These are phyloP conservation scores for Backusella psychrophila DNA, from an alignment of 192 early-diverging fungal species.

Conservation along the genomic window DNA sequence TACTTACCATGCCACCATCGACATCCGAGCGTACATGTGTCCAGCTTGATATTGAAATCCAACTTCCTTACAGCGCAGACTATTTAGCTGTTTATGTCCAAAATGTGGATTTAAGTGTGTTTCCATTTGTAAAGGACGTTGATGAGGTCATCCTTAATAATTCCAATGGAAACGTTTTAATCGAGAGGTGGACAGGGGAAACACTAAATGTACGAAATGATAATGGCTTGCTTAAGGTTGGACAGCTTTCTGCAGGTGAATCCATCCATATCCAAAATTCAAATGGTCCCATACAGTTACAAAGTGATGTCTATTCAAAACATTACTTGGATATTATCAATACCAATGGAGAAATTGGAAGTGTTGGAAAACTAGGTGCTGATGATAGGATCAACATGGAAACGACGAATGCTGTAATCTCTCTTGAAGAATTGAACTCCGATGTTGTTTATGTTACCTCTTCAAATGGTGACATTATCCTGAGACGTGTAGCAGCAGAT, in stretches of 20 bases:
- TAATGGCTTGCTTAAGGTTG: background rate
- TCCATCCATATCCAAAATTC: background rate
- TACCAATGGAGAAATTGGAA: background rate
- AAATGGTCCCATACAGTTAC: background rate
- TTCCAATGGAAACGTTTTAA: background rate
- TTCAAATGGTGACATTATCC: background rate
- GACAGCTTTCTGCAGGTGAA: background rate
- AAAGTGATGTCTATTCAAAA: background rate
- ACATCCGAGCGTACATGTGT: background rate
- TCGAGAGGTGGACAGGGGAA: conserved; percentile 2
- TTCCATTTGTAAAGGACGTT: conserved; percentile 1
- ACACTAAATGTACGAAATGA: background rate
- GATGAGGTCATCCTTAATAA: background rate
- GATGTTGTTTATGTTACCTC: background rate
- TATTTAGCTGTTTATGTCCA: background rate
- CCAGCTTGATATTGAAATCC: conserved; percentile 3
- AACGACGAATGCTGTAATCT: background rate
- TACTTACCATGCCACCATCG: background rate
- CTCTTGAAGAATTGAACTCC: background rate
- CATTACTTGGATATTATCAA: background rate
- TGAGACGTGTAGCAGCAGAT: background rate
- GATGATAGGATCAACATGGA: background rate
- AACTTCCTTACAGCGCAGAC: background rate
- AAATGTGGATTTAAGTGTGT: background rate
- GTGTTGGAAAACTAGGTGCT: background rate